Base-by-base conservation (phyloP, 1,139 yeast genomes). In the Suhomyces taliae region DNA sequence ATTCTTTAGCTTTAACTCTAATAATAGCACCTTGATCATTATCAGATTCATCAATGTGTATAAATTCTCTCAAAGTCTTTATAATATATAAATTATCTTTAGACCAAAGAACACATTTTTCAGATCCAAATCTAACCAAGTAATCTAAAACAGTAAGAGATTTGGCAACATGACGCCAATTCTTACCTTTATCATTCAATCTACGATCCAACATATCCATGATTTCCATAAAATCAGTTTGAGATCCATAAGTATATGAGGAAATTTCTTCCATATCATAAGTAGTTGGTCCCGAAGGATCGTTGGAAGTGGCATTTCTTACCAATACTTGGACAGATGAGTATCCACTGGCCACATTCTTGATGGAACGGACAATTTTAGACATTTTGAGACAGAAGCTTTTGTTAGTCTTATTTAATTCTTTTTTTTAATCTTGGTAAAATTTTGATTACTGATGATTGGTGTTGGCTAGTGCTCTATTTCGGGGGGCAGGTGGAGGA, bases 121-220 rank as follows among this genome's bases (percentile, higher is more conserved):
- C 97, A 29, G 93, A 81, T 27, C 98, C 99, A 54, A 78, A 81
- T 56, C 95, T 82, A 27, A 93, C 90, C 54, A 93, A 76, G 66
- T 86, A 93, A 62, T 93, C 98, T 59, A 93, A 76, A 11, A 93
- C 87, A 1, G 96, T 88, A 57, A 93, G 76, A 2, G 95, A 83
- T 67, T 93, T 95, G 54, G 95, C 93, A 39, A 93, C 93, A 67
- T 93, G 99, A 56, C 97, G 82, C 99, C 99, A 93, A 69, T 93
- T 89, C 66, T 91, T 93, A 50, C 99, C 99, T 73, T 91, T 91
- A 63, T 93, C 99, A 62, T 93, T 93, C 58, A 95, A 75, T 55
- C 99, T 80, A 57, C 91, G 84, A 69, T 91, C 99, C 45, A 93
- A 69, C 90, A 95, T 90, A 62, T 93, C 98, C 96, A 93, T 88